Evolutionary conservation across 495 filamentous ascomycete species (phyloP).

Genomic region (Xylaria acuta): DNA sequence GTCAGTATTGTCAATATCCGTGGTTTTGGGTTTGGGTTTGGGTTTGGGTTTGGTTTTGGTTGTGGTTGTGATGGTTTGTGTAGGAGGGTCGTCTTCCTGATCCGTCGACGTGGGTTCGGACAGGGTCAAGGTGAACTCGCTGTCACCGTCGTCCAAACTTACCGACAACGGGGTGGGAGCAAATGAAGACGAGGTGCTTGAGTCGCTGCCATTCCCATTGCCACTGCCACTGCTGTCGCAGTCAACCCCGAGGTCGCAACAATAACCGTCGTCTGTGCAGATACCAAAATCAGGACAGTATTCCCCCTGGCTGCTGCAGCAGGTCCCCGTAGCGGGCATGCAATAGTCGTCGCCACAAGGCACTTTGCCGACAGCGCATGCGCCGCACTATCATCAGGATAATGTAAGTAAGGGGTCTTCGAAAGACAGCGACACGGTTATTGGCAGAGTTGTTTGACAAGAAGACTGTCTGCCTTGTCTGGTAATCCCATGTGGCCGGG

Average conservation of each 20-base stretch:
- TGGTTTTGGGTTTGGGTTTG: too few species aligned
- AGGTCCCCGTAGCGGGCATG: slow-evolving; percentile 36
- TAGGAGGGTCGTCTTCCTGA: not conserved
- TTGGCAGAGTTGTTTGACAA: too few species aligned
- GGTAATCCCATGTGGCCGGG: too few species aligned
- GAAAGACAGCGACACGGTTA: too few species aligned
- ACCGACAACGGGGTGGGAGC: not conserved
- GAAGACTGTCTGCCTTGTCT: too few species aligned
- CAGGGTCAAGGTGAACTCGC: not conserved
- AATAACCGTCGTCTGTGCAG: slow-evolving; percentile 32
- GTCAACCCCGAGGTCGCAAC: slow-evolving; percentile 30
- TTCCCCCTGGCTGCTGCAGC: slow-evolving; percentile 29
- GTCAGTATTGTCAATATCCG: not conserved
- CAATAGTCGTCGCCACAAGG: slow-evolving; percentile 31
- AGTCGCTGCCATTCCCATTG: slow-evolving; percentile 10
- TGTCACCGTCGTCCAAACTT: not conserved
- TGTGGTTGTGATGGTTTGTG: not conserved
- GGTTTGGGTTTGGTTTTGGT: not conserved
- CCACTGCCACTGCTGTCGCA: slow-evolving; percentile 27
- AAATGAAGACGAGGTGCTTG: slow-evolving; percentile 28
- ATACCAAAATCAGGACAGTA: slow-evolving; percentile 36
- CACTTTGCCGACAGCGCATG: slow-evolving; percentile 25
- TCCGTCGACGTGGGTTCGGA: not conserved
- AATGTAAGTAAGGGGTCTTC: too few species aligned
- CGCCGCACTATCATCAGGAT: slow-evolving; percentile 25